Evolutionary conservation across 2,329 filamentous ascomycete genomes (phyloP).

Genomic region (Aspergillus ibericus): DNA sequence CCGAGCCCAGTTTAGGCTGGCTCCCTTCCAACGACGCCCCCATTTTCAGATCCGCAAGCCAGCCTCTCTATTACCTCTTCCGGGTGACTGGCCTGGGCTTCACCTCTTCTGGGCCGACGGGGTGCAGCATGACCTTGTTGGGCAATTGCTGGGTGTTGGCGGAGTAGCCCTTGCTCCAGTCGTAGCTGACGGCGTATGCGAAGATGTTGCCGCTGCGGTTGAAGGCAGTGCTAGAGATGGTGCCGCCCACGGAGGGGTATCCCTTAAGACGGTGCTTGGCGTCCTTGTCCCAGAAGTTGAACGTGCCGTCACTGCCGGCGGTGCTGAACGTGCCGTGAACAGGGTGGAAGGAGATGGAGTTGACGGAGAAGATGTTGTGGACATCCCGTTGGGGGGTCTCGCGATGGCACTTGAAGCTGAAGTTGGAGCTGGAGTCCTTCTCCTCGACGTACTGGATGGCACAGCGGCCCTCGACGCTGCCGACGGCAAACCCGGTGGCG

Average conservation of each 20-base stretch:
- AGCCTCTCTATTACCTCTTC: conserved; percentile 38
- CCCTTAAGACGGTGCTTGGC: conserved; percentile 88
- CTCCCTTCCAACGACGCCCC: conserved; percentile 4
- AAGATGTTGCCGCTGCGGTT: conserved; percentile 82
- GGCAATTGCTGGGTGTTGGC: conserved; percentile 70
- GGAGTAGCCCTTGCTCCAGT: conserved; percentile 96
- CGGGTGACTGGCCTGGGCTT: conserved; percentile 53
- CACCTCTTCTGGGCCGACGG: conserved; percentile 66
- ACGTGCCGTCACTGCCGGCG: conserved; percentile 90
- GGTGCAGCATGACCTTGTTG: conserved; percentile 83
- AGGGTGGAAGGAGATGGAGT: conserved; percentile 97
- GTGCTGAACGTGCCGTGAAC: conserved; percentile 98
- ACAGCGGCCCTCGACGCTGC: conserved; percentile 94
- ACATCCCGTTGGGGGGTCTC: conserved; percentile 70
- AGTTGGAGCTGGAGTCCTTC: conserved; percentile 87
- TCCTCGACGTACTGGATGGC: conserved; percentile 99
- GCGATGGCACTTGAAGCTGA: conserved; percentile 98
- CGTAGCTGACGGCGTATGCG: conserved; percentile 88
- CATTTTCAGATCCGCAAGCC: conserved; percentile 6
- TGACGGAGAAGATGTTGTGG: conserved; percentile 90
- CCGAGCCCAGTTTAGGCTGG: neutral
- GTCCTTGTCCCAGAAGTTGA: conserved; percentile 77
- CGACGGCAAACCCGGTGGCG: conserved; percentile 87
- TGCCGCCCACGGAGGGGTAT: conserved; percentile 78
- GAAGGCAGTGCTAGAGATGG: conserved; percentile 90